Percentiles rank a stretch among this genome's conserved stretches.
These are phyloP conservation scores for Yamadazyma diospyri DNA, from an alignment of 1,139 yeast species.

Conservation along the genomic window DNA sequence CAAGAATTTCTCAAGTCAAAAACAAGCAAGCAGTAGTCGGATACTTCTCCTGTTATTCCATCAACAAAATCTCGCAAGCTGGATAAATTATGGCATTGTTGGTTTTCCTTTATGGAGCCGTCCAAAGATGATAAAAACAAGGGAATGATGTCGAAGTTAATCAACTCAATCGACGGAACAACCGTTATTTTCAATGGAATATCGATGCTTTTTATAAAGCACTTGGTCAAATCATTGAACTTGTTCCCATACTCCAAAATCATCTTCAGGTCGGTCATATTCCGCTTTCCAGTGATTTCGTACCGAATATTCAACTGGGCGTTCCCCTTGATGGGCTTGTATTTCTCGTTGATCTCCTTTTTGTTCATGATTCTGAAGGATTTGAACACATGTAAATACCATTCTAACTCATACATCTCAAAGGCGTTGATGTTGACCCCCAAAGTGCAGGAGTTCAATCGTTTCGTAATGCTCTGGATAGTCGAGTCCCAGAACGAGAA, in stretches of 20 bases:
- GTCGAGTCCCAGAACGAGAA: slow-evolving; percentile 76
- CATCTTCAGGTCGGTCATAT: slow-evolving; percentile 63
- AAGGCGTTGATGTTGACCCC: slow-evolving; percentile 40
- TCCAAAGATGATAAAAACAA: slow-evolving; percentile 25
- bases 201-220: slow-evolving; percentile 52
- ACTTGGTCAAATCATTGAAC: slow-evolving; percentile 18
- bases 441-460: slow-evolving; percentile 19
- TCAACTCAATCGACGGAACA: slow-evolving; percentile 66
- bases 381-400: slow-evolving; percentile 54
- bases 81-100: slow-evolving; percentile 6
- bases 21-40: slow-evolving; percentile 59
- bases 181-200: slow-evolving; percentile 70
- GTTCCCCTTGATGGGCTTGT: slow-evolving; percentile 32
- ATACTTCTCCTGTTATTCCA: slow-evolving; percentile 21
- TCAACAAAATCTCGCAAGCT: slow-evolving; percentile 15
- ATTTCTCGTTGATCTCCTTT: slow-evolving; percentile 29
- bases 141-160: slow-evolving; percentile 71
- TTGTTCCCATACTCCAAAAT: slow-evolving; percentile 66
- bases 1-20: slow-evolving; percentile 72
- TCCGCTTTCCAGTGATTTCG: slow-evolving; percentile 68
- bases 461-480: slow-evolving; percentile 54
- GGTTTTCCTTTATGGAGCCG: slow-evolving; percentile 14
- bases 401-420: slow-evolving; percentile 75
- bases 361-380: slow-evolving; percentile 51
- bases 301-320: slow-evolving; percentile 44